These are phyloP conservation scores for Dipteronia dyeriana DNA, from an alignment of 345 rosid species.

Conservation along the genomic window DNA sequence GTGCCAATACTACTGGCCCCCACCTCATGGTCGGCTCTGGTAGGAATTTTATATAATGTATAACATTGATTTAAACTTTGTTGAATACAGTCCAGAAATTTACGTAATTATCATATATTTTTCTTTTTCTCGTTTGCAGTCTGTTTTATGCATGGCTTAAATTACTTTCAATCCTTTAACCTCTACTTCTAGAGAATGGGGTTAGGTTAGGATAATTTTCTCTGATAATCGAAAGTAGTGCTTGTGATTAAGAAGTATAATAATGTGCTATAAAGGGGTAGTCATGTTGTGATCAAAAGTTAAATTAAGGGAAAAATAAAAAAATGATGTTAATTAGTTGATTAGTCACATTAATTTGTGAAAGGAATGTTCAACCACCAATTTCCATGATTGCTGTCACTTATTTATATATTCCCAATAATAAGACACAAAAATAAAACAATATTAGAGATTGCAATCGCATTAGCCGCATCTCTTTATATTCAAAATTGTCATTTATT, in stretches of 20 bases:
- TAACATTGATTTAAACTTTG: too few species aligned
- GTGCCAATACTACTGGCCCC: too few species aligned
- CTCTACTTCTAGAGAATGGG: too few species aligned
- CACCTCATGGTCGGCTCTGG: too few species aligned
- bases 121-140: too few species aligned
- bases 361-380: slow-evolving; percentile 19
- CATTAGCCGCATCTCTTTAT: too few species aligned
- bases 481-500: background rate
- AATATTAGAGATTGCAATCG: slow-evolving; percentile 1
- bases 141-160: too few species aligned
- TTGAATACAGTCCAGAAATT: too few species aligned
- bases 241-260: background rate
- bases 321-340: slow-evolving; percentile 7
- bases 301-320: background rate
- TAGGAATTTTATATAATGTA: too few species aligned
- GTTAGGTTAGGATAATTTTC: background rate
- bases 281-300: background rate
- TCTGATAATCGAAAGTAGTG: background rate
- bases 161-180: too few species aligned
- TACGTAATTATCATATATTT: too few species aligned
- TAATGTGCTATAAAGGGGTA: background rate
- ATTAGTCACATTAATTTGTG: background rate
- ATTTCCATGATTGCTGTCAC: background rate
- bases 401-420: background rate
- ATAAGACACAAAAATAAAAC: background rate